Conservation (phyloP, 2,329 filamentous ascomycete genomes). For the Coniochaeta ligniaria region DNA sequence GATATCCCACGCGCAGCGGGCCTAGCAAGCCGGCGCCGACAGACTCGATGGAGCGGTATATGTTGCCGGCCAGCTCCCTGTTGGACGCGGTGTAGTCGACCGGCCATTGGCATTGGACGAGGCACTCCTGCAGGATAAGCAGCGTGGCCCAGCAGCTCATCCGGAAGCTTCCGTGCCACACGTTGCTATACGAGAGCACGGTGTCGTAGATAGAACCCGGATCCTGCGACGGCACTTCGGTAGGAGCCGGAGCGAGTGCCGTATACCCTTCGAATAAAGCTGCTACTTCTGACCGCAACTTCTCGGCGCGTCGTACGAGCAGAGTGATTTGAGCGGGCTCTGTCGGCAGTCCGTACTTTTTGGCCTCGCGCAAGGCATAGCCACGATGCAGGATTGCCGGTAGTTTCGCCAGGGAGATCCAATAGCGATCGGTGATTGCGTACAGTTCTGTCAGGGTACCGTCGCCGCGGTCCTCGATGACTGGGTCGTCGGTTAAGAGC, state of each 20-base stretch:
- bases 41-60: conserved; percentile 29
- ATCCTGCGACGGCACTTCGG: conserved; percentile 20
- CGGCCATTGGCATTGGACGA: conserved; percentile 23
- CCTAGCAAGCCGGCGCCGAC: conserved; percentile 29
- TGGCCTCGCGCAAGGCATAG: conserved; percentile 23
- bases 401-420: conserved; percentile 24
- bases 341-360: conserved; percentile 18
- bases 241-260: conserved; percentile 15
- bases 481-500: conserved; percentile 15
- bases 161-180: conserved; percentile 26
- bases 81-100: conserved; percentile 19
- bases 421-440: conserved; percentile 23
- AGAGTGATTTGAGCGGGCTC: conserved; percentile 18
- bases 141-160: conserved; percentile 30
- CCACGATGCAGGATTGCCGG: conserved; percentile 23
- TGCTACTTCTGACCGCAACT: conserved; percentile 20
- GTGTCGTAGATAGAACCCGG: conserved; percentile 23
- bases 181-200: conserved; percentile 21
- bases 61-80: conserved; percentile 19
- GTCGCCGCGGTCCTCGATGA: conserved; percentile 14
- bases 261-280: conserved; percentile 24
- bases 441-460: conserved; percentile 9
- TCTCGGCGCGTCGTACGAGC: conserved; percentile 18
- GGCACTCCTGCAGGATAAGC: conserved; percentile 29
- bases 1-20: conserved; percentile 28